Percentiles rank a stretch among this genome's conserved stretches.
These are phyloP conservation scores for Alternaria sp. DNA, from an alignment of 2,329 filamentous ascomycete species.

Conservation along the genomic window DNA sequence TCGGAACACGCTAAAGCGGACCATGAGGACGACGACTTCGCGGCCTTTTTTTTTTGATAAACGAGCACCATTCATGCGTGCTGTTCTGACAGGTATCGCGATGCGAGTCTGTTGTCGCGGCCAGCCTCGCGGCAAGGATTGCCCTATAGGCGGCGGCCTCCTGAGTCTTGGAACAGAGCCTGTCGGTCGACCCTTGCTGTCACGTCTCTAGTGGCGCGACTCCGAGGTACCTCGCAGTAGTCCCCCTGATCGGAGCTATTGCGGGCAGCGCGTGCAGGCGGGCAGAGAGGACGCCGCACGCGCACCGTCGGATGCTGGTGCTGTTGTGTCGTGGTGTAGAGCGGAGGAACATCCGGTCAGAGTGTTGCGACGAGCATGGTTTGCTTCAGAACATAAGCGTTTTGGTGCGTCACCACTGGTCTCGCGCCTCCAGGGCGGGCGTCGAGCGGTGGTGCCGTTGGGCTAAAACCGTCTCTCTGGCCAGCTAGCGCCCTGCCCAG, in stretches of 20 bases:
- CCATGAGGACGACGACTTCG: conserved; percentile 5
- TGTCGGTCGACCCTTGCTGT: conserved; percentile 7
- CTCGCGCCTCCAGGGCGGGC: conserved; percentile 16
- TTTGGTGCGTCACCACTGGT: conserved; percentile 24
- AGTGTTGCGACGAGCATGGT: conserved; percentile 18
- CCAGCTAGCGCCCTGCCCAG: conserved; percentile 13
- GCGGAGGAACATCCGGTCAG: conserved; percentile 9
- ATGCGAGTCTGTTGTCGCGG: conserved; percentile 11
- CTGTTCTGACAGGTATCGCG: conserved; percentile 29
- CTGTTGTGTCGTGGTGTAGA: neutral
- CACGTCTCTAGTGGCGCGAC: conserved; percentile 19
- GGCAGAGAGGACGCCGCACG: neutral
- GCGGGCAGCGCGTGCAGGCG: conserved; percentile 5
- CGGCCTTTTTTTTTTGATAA: conserved; percentile 33
- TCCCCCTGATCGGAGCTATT: conserved; percentile 17
- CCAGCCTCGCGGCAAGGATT: conserved; percentile 31
- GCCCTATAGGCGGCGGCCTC: conserved; percentile 24
- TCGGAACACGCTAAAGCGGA: conserved; percentile 6
- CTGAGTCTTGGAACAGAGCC: conserved; percentile 19
- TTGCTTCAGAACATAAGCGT: conserved; percentile 18
- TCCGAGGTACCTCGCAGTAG: conserved; percentile 6
- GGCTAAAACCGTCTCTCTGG: conserved; percentile 14
- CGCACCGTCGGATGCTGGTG: neutral
- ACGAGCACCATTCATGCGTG: conserved; percentile 38
- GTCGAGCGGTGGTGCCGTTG: conserved; percentile 26